Base-by-base conservation (phyloP, 1,284 basidiomycete genomes). In the Xerocomus nothofagi region DNA sequence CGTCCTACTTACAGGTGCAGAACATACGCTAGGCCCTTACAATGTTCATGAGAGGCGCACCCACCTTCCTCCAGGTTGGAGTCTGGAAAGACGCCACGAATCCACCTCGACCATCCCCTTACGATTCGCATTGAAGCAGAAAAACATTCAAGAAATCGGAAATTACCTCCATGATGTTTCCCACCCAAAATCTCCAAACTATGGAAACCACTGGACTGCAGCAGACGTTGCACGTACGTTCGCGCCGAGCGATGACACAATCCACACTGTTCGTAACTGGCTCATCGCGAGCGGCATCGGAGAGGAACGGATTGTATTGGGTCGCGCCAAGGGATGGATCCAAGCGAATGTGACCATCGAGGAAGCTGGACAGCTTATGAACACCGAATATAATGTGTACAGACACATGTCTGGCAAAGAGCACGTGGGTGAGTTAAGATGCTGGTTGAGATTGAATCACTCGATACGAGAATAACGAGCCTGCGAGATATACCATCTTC, bases 401-500 rank as follows among this genome's bases (percentile, higher is more conserved):
- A 62, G 54, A 6, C 55, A 6, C 75, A 76, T 48, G 1, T 67
- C 69, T n/a, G 72, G 57, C 1, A 44, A 39, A 12, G 52, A 60
- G 36, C 62, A 68, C 40, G 47, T 65, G n/a, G 67, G 63, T 65
- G 42, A 57, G 65, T 50, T 2, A 6, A 18, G 6, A 31, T 27
- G 6, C 37, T 27, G 6, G 3, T 37, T 14, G n/a, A 3, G 6
- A 30, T 21, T 3, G 3, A 15, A 23, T 15, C 24, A 69, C 2
- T 18, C 71, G 69, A 55, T 33, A 39, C 10, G 17, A 41, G 8
- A 2, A 36, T 54, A 10, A 32, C 14, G 12, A 57, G 74, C 72
- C 12, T 78, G 77, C 51, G 63, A 70, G 39, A 61, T 56, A 11
- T 78, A 76, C 49, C 71, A 75, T 21, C 60, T 78, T 31, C 74